Evolutionary conservation across 116 monocot species (phyloP).

Genomic region (Posidonia oceanica): DNA sequence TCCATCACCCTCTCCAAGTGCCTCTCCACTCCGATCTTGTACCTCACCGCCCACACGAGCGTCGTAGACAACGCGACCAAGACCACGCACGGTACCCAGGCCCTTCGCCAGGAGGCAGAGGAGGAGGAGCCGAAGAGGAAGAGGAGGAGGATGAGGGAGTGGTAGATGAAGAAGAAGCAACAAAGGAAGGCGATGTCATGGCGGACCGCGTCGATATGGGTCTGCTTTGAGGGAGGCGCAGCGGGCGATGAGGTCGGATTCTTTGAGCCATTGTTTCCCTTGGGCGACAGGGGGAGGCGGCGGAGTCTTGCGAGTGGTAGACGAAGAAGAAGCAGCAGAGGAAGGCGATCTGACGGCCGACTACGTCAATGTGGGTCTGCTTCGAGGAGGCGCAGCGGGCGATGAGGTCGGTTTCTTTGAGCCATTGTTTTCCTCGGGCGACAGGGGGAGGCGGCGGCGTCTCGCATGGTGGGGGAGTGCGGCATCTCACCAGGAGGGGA

Average conservation of each 20-base stretch:
- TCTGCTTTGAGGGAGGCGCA: conserved; percentile 48
- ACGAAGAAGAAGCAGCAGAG: conserved; percentile 79
- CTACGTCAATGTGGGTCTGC: conserved; percentile 45
- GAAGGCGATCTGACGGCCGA: conserved; percentile 44
- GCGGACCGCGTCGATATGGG: conserved; percentile 46
- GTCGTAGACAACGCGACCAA: conserved; percentile 53
- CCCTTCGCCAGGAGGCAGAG: conserved; percentile 33
- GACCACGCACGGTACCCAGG: conserved; percentile 65
- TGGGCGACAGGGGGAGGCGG: no score
- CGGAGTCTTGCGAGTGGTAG: no score
- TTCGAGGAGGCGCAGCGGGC: conserved; percentile 47
- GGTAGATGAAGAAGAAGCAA: conserved; percentile 75
- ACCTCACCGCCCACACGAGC: conserved; percentile 60
- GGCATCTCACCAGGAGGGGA: no score
- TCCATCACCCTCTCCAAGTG: conserved; percentile 39
- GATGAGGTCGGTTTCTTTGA: conserved; percentile 72
- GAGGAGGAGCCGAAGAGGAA: conserved; percentile 32
- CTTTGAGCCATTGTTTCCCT: conserved; percentile 98
- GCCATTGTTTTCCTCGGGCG: conserved; percentile 99
- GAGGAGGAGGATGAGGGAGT: conserved; percentile 45
- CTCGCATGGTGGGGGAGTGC: no score
- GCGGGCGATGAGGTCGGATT: conserved; percentile 57
- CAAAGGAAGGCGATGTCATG: conserved; percentile 55
- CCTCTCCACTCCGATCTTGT: conserved; percentile 58
- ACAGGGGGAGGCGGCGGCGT: no score